Percentiles rank a stretch among this genome's conserved stretches.
Evolutionary conservation across 345 rosid species (phyloP).

Genomic region (Geranium rotundifolium): DNA sequence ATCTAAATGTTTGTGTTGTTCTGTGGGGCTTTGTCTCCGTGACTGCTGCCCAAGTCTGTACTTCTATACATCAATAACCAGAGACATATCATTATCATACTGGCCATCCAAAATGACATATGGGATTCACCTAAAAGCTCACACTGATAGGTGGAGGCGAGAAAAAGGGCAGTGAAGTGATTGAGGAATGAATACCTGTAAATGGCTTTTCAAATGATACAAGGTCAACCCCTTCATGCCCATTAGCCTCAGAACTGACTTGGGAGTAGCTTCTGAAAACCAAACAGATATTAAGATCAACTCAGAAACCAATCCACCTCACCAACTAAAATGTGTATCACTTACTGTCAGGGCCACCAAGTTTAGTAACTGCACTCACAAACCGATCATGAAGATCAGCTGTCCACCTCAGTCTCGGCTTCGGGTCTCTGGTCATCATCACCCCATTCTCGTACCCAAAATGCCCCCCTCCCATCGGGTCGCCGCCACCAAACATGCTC

Average conservation of each 20-base stretch:
- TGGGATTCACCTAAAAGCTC: no score
- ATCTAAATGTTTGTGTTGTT: slow-evolving; percentile 30
- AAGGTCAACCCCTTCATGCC: slow-evolving; percentile 85
- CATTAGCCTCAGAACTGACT: slow-evolving; percentile 73
- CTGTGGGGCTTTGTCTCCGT: slow-evolving; percentile 27
- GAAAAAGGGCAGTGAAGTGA: neutral
- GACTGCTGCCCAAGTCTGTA: slow-evolving; percentile 74
- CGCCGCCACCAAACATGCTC: slow-evolving; percentile 23
- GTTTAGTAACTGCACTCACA: slow-evolving; percentile 57
- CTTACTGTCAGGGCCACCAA: slow-evolving; percentile 66
- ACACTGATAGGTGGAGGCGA: no score
- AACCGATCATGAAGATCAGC: slow-evolving; percentile 57
- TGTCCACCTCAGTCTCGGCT: slow-evolving; percentile 70
- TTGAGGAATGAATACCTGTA: slow-evolving; percentile 46
- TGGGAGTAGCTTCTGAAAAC: slow-evolving; percentile 77
- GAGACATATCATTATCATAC: neutral
- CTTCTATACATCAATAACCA: slow-evolving; percentile 36
- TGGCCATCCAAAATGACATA: neutral
- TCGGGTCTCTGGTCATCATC: slow-evolving; percentile 80
- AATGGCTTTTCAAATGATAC: slow-evolving; percentile 88
- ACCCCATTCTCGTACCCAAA: slow-evolving; percentile 43
- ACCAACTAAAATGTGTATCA: neutral
- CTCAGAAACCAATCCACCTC: neutral
- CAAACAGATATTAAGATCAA: neutral
- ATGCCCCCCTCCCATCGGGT: slow-evolving; percentile 7